These are phyloP conservation scores for Colletotrichum destructivum DNA, from an alignment of 2,329 filamentous ascomycete species.

Conservation along the genomic window DNA sequence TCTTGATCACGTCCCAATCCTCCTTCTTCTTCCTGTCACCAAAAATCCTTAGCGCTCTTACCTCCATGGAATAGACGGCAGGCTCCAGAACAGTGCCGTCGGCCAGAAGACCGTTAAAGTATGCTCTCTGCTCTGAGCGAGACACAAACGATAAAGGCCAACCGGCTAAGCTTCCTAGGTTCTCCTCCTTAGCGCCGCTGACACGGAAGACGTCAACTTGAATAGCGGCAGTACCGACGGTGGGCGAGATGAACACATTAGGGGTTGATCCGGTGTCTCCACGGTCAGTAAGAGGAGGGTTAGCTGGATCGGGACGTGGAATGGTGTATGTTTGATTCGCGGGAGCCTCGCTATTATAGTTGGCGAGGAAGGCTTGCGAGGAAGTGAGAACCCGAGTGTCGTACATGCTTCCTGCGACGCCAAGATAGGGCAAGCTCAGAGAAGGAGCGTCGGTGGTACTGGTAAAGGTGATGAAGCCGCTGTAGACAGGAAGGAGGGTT, in stretches of 20 bases:
- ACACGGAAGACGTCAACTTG: constrained; percentile 61
- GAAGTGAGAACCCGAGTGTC: constrained; percentile 54
- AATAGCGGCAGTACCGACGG: constrained; percentile 62
- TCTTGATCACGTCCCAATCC: constrained; percentile 46
- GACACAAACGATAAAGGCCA: constrained; percentile 26
- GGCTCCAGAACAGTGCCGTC: constrained; percentile 63
- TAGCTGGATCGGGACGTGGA: constrained; percentile 56
- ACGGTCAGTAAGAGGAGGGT: constrained; percentile 44
- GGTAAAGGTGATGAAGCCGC: constrained; percentile 58
- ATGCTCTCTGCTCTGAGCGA: constrained; percentile 8
- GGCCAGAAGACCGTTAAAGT: constrained; percentile 63
- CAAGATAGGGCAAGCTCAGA: constrained; percentile 59
- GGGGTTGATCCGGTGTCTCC: constrained; percentile 51
- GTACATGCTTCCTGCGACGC: constrained; percentile 54
- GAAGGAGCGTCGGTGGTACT: constrained; percentile 54
- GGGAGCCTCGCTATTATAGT: constrained; percentile 31
- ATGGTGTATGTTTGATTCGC: constrained; percentile 58
- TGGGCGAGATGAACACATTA: constrained; percentile 56
- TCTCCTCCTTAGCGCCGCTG: constrained; percentile 46
- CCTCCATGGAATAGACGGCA: constrained; percentile 64
- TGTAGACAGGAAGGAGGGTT: constrained; percentile 57
- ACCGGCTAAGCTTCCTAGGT: constrained; percentile 37
- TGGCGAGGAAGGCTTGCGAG: constrained; percentile 45
- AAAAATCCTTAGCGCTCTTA: constrained; percentile 67
- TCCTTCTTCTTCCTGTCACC: constrained; percentile 54